Evolutionary conservation across 768 basidiomycete genomes (phyloP).

Genomic region (Rickenella mellea): DNA sequence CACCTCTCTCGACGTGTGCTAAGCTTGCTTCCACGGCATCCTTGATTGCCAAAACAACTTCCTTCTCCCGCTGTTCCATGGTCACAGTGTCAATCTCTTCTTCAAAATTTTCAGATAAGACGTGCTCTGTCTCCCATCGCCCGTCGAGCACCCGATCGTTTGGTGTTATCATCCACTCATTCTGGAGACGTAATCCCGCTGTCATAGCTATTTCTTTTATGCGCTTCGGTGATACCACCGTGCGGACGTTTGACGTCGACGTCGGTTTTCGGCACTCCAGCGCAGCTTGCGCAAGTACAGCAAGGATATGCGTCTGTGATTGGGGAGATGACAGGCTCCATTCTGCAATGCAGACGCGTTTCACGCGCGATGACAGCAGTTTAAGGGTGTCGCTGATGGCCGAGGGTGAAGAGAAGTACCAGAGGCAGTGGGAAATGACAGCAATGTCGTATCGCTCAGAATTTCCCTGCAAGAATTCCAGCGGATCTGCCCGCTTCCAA

Average conservation of each 20-base stretch:
- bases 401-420: constrained; percentile 30
- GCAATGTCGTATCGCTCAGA: constrained; percentile 20
- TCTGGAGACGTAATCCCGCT: constrained; percentile 13
- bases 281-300: constrained; percentile 26
- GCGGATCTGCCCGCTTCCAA: constrained; percentile 22
- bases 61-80: constrained; percentile 22
- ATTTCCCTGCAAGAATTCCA: constrained; percentile 15
- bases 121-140: constrained; percentile 23
- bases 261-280: constrained; percentile 22
- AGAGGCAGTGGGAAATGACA: constrained; percentile 26
- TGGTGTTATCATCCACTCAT: constrained; percentile 16
- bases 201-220: constrained; percentile 18
- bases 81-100: constrained; percentile 16
- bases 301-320: constrained; percentile 23
- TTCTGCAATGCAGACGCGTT: constrained; percentile 24
- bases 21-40: constrained; percentile 16
- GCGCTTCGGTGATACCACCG: constrained; percentile 21
- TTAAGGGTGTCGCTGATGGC: constrained; percentile 20
- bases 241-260: constrained; percentile 24
- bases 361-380: constrained; percentile 14
- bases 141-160: constrained; percentile 21
- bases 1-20: constrained; percentile 7
- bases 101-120: constrained; percentile 13
- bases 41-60: constrained; percentile 20
- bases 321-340: constrained; percentile 20